Percentiles rank a stretch among this genome's conserved stretches.
Conservation (phyloP, 768 basidiomycete species). For the Psilocybe tampanensis region DNA sequence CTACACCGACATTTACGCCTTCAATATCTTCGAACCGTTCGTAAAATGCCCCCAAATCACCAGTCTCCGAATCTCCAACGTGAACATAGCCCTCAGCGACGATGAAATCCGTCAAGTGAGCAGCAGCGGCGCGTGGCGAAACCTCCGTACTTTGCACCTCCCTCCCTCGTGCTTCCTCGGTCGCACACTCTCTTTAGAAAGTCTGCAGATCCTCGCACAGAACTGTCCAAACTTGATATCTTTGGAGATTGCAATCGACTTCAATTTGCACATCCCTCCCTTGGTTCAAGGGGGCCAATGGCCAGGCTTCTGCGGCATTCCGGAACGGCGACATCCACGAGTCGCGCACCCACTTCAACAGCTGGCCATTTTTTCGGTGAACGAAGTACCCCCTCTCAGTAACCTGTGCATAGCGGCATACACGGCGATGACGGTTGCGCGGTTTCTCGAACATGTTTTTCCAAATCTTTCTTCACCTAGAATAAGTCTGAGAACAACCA, state of each 20-base stretch:
- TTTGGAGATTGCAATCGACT: slow-evolving; percentile 5
- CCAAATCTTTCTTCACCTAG: slow-evolving; percentile 1
- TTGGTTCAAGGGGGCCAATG: not conserved
- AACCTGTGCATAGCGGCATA: not conserved
- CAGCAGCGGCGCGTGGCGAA: slow-evolving; percentile 5
- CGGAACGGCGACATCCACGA: not conserved
- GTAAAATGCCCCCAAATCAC: slow-evolving; percentile 1
- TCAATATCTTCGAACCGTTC: not conserved
- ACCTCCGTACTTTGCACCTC: slow-evolving; percentile 5
- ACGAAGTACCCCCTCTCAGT: not conserved
- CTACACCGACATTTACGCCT: not conserved
- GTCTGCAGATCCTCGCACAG: slow-evolving; percentile 2
- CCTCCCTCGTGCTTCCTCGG: not conserved
- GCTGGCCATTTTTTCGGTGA: slow-evolving; percentile 1
- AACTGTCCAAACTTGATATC: slow-evolving; percentile 5
- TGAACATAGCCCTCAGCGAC: slow-evolving; percentile 6
- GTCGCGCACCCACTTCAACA: not conserved
- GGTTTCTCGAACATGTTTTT: slow-evolving; percentile 12
- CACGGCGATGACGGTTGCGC: slow-evolving; percentile 5
- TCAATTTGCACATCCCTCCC: not conserved
- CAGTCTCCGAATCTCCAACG: not conserved
- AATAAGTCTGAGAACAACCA: not conserved
- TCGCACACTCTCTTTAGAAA: slow-evolving; percentile 5
- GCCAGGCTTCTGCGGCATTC: too few species aligned
- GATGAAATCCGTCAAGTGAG: slow-evolving; percentile 7